Base-by-base conservation (phyloP, 768 basidiomycete species). In the Daedaleopsis sinensis region DNA sequence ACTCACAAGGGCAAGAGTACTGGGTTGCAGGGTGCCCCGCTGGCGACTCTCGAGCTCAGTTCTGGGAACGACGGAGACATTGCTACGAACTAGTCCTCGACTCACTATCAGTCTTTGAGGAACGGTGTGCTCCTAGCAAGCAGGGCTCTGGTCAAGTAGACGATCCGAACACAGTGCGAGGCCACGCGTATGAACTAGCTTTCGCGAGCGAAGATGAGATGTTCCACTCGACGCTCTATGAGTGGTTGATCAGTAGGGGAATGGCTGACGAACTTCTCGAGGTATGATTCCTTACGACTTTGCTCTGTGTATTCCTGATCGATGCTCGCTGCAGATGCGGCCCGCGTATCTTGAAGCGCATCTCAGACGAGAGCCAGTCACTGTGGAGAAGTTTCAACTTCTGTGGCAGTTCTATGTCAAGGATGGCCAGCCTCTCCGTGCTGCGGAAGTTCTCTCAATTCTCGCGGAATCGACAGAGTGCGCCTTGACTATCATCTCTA, bases 341-440 rank as follows among this genome's bases (percentile, higher is more conserved):
- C 93, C 95, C 0, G 80, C 85, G 18, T 97, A 90, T 76, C 84
- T 98, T 51, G 96, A 97, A 73, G 85, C 88, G 5, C 93, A 96
- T 75, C 85, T 98, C 32, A 82, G 84, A 65, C 84, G 91, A 55
- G 91, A 93, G 58, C 94, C 94, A 19, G 76, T 82, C 1, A 89
- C 89, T 0, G 86, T 91, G 16, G 83, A 90, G 65, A 94, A 95
- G 71, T 87, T 83, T 69, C 93, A 98, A 68, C 77, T 99, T 1
- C 78, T 98, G 2, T 98, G 97, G 97, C 93, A 98, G 69, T 98
- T 93, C 76, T 96, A 97, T 70, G 94, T 96, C 55, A 92, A 96
- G 68, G 90, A 93, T 66, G 90, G 90, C 1, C 90, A 94, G 66
- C 91, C 91, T 36, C 73, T 95, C 49, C 84, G 91, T 47, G 96